phyloP scores from a whole-genome alignment of 257 asterid species.

The Nicotiana paniculata region DNA sequence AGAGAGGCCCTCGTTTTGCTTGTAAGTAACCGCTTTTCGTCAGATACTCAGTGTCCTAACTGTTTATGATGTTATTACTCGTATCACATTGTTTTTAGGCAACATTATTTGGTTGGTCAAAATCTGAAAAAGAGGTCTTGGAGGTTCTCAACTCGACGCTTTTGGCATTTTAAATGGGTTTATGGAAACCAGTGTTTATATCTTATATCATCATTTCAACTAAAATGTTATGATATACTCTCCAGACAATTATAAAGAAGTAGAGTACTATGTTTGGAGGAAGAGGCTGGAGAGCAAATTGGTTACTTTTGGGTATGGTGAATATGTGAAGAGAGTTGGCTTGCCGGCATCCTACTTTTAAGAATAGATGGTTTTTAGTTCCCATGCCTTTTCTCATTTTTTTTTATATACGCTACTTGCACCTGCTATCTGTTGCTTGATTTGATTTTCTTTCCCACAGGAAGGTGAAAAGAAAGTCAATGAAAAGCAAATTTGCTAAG shows the following conservation, averaged over 20 bases:
- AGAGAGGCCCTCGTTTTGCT: slow-evolving; percentile 56
- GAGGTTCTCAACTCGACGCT: neutral
- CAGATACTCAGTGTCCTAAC: neutral
- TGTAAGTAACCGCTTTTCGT: slow-evolving; percentile 35
- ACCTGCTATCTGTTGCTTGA: neutral
- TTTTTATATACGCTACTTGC: neutral
- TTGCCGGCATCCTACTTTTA: neutral
- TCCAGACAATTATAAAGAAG: neutral
- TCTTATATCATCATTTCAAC: neutral
- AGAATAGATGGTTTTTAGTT: neutral
- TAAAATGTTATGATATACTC: neutral
- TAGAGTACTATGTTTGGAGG: neutral
- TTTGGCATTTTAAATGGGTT: neutral
- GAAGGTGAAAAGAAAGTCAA: neutral
- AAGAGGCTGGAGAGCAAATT: neutral
- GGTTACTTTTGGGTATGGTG: neutral
- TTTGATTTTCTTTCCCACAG: neutral
- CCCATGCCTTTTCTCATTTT: neutral
- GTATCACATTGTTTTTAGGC: neutral
- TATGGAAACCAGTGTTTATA: neutral
- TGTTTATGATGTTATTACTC: neutral
- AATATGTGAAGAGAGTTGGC: neutral
- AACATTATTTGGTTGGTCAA: neutral
- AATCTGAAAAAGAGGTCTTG: neutral
- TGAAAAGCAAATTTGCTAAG: neutral